These are phyloP conservation scores for Penicillium canescens DNA, from an alignment of 495 filamentous ascomycete genomes.

Conservation along the genomic window DNA sequence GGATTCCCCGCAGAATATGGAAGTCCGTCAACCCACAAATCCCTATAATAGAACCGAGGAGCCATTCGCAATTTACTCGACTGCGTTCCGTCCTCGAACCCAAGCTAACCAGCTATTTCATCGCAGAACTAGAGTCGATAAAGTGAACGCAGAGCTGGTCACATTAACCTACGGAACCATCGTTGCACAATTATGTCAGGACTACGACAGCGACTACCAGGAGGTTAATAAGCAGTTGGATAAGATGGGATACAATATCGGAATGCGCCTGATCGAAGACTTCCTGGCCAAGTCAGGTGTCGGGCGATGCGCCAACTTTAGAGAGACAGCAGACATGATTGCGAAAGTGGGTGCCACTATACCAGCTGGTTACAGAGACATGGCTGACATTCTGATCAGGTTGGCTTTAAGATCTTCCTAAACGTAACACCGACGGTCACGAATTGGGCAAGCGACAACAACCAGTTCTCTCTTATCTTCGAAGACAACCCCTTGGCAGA, in stretches of 20 bases:
- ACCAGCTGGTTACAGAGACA: neutral
- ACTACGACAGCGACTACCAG: slow-evolving; percentile 88
- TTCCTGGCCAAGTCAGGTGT: slow-evolving; percentile 93
- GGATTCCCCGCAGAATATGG: slow-evolving; percentile 70
- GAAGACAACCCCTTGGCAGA: slow-evolving; percentile 97
- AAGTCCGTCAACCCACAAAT: slow-evolving; percentile 67
- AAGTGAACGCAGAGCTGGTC: slow-evolving; percentile 89
- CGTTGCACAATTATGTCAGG: slow-evolving; percentile 92
- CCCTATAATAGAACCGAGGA: neutral
- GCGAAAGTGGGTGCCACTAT: slow-evolving; percentile 64
- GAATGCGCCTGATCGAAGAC: slow-evolving; percentile 93
- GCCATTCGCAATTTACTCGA: neutral
- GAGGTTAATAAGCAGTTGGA: slow-evolving; percentile 96
- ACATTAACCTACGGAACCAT: slow-evolving; percentile 98
- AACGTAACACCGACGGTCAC: slow-evolving; percentile 95
- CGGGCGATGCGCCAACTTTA: slow-evolving; percentile 86
- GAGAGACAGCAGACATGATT: slow-evolving; percentile 95
- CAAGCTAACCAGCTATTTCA: slow-evolving; percentile 9
- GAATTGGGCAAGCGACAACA: slow-evolving; percentile 94
- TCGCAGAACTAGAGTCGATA: slow-evolving; percentile 62
- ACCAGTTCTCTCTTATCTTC: slow-evolving; percentile 92
- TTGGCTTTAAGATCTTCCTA: slow-evolving; percentile 98
- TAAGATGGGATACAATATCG: slow-evolving; percentile 99
- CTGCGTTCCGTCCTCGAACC: neutral
- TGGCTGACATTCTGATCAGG: slow-evolving; percentile 48